Evolutionary conservation across 1,284 basidiomycete genomes (phyloP).

Genomic region (Austroboletus niveus): DNA sequence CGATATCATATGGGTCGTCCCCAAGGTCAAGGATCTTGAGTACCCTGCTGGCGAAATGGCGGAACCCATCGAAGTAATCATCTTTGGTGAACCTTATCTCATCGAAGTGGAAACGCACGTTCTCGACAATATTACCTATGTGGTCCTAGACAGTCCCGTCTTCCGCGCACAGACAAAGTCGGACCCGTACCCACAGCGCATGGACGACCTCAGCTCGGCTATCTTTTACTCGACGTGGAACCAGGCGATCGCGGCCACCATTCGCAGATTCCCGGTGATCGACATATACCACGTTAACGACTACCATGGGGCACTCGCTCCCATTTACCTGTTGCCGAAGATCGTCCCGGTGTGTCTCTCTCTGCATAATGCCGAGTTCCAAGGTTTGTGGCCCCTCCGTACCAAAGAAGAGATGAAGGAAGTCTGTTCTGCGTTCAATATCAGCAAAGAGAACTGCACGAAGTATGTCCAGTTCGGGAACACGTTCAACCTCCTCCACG

Average conservation of each 20-base stretch:
- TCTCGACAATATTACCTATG: conserved; percentile 91
- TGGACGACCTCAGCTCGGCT: conserved; percentile 93
- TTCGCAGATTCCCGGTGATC: conserved; percentile 79
- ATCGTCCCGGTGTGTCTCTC: conserved; percentile 87
- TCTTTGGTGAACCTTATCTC: conserved; percentile 91
- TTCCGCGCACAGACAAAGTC: conserved; percentile 94
- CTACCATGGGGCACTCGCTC: conserved; percentile 88
- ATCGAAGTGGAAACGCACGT: conserved; percentile 92
- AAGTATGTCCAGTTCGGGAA: conserved; percentile 97
- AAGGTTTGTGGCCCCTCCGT: conserved; percentile 90
- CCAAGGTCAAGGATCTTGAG: conserved; percentile 90
- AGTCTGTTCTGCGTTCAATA: conserved; percentile 94
- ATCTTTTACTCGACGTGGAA: conserved; percentile 98
- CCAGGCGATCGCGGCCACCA: conserved; percentile 88
- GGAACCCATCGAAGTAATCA: conserved; percentile 92
- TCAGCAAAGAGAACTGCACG: conserved; percentile 90
- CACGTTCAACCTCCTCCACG: conserved; percentile 92
- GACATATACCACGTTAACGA: conserved; percentile 91
- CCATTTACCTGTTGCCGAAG: conserved; percentile 87
- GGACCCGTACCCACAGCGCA: conserved; percentile 91
- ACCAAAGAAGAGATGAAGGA: conserved; percentile 98
- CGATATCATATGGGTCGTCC: conserved; percentile 88
- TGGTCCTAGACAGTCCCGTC: conserved; percentile 89
- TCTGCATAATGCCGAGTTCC: conserved; percentile 95
- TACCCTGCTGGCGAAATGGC: conserved; percentile 88